Percentiles rank a stretch among this genome's conserved stretches.
These are phyloP conservation scores for Pleurotus pulmonarius DNA, from an alignment of 768 basidiomycete species.

Conservation along the genomic window DNA sequence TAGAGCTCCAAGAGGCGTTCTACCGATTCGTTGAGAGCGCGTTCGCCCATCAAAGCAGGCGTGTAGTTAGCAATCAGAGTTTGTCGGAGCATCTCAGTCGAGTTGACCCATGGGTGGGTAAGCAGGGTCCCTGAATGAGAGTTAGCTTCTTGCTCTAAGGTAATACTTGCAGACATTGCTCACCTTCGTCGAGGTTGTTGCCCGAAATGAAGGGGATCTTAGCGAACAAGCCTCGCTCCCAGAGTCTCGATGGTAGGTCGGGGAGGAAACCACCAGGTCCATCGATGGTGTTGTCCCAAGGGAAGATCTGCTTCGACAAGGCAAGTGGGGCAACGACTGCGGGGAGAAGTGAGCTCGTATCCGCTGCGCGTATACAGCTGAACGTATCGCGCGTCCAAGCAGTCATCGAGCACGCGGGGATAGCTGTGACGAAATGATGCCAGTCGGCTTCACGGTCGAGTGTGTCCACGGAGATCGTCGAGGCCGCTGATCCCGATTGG, in stretches of 20 bases:
- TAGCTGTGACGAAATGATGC: slow-evolving; percentile 33
- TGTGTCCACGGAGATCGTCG: slow-evolving; percentile 24
- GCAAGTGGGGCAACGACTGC: slow-evolving; percentile 10
- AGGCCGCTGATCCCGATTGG: slow-evolving; percentile 34
- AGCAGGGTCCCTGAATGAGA: slow-evolving; percentile 27
- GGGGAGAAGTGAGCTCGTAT: slow-evolving; percentile 12
- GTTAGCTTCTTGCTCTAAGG: not conserved
- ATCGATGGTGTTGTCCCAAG: slow-evolving; percentile 38
- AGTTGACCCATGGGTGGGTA: slow-evolving; percentile 15
- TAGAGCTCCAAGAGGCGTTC: slow-evolving; percentile 31
- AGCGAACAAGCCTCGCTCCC: slow-evolving; percentile 21
- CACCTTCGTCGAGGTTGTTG: slow-evolving; percentile 43
- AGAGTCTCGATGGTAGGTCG: slow-evolving; percentile 32
- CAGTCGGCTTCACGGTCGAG: slow-evolving; percentile 27
- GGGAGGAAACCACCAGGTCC: slow-evolving; percentile 35
- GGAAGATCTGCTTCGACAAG: slow-evolving; percentile 16
- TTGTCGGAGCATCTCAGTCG: slow-evolving; percentile 18
- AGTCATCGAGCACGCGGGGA: slow-evolving; percentile 26
- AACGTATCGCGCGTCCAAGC: slow-evolving; percentile 27
- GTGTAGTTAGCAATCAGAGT: slow-evolving; percentile 19
- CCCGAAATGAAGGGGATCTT: slow-evolving; percentile 43
- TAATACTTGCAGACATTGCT: not conserved
- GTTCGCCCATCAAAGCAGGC: slow-evolving; percentile 20
- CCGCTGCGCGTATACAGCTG: slow-evolving; percentile 23
- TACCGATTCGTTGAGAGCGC: slow-evolving; percentile 13